Conservation (phyloP, 2,329 filamentous ascomycete species). For the Penicillium sclerotigenum region DNA sequence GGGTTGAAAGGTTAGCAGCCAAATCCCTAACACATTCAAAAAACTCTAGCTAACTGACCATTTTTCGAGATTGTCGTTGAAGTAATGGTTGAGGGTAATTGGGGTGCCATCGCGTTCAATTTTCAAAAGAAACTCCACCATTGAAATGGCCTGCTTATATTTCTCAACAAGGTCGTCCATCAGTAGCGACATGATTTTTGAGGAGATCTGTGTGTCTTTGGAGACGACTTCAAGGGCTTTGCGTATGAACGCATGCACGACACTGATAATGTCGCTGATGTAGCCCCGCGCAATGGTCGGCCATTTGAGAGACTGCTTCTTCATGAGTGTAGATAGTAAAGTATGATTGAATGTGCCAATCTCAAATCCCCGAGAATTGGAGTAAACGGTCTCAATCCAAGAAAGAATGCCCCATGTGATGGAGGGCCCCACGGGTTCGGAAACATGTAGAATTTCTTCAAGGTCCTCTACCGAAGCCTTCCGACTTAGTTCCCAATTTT, state of each 20-base stretch:
- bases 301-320: conserved; percentile 57
- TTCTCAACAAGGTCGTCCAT: conserved; percentile 44
- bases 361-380: background rate
- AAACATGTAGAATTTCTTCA: background rate
- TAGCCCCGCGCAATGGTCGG: conserved; percentile 47
- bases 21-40: background rate
- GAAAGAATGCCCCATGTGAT: background rate
- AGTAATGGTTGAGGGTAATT: conserved; percentile 52
- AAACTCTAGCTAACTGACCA: background rate
- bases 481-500: background rate
- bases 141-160: conserved; percentile 25
- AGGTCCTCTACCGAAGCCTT: background rate
- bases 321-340: conserved; percentile 39
- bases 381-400: background rate
- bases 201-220: conserved; percentile 43
- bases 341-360: background rate
- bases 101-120: conserved; percentile 50
- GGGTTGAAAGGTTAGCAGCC: background rate
- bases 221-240: conserved; percentile 45
- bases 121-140: conserved; percentile 38
- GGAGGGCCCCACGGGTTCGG: background rate
- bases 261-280: conserved; percentile 49
- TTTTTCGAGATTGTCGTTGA: conserved; percentile 47
- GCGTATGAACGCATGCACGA: conserved; percentile 54
- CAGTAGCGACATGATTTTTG: conserved; percentile 44